Evolutionary conservation across 768 basidiomycete genomes (phyloP), one percentile per base, ranked within the genome.

Genomic region (Termitomyces sp.): DNA sequence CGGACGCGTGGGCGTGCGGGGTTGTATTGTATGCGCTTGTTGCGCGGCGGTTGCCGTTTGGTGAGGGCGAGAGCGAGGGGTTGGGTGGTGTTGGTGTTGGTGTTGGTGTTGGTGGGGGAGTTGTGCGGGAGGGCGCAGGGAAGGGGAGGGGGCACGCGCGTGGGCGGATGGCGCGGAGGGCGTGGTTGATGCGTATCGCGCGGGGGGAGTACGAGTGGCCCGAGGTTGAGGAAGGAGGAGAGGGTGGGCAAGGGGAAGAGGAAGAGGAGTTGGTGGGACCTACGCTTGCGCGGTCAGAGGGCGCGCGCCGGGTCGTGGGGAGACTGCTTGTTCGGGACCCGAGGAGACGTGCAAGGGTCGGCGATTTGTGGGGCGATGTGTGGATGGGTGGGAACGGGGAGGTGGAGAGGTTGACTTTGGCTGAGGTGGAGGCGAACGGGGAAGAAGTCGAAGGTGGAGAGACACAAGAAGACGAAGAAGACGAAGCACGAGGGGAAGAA

Each of bases 21-120:
- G 87, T 94, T n/a, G 90, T 93, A 49, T 71, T 94, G 13, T 96
- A 84, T 69, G 90, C 88, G 36, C 76, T 94, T 50, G 79, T 86
- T 8, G 85, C 79, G 39, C 78, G 92, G 39, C 71, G 77, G 36
- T 68, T 94, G 53, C 93, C 92, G 4, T 96, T 96, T 72, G 91
- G 79, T 3, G 79, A 81, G 59, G 79, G 76, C 22, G 73, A 69
- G 14, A 67, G 41, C 9, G 47, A 10, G 9, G 34, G 2, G 12
- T 9, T 2, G 8, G 12, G 32, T 4, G 34, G 2, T 12, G 32
- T 9, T 9, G 12, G 32, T 13, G 3, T 31, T 9, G 31, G 39
- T 1, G 47, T 34, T 70, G 74, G 49, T 5, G 31, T 62, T 60
- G 34, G n/a, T n/a, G n/a, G n/a, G n/a, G n/a, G n/a, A n/a, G n/a